Conservation (phyloP, 1,139 yeast genomes). For the Pneumocystis carinii region DNA sequence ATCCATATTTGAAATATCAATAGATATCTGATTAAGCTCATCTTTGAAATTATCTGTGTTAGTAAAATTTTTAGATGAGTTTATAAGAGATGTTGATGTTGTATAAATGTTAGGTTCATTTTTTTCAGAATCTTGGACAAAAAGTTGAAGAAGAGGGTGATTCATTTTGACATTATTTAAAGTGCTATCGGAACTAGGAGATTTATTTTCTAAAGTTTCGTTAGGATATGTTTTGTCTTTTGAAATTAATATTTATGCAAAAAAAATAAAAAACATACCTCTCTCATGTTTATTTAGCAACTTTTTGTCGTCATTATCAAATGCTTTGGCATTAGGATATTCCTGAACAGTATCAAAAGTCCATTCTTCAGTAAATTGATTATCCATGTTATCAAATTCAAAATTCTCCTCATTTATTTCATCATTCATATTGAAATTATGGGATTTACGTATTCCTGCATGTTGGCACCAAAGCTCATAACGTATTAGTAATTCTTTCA, state of each 20-base stretch:
- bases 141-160: constrained; percentile 2
- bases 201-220: background rate
- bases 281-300: background rate
- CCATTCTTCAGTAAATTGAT: constrained; percentile 19
- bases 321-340: background rate
- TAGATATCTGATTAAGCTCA: background rate
- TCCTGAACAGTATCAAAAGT: constrained; percentile 21
- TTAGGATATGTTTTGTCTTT: background rate
- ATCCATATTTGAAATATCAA: background rate
- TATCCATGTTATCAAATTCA: constrained; percentile 25
- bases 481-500: constrained; percentile 67
- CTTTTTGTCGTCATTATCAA: background rate
- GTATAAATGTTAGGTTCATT: background rate
- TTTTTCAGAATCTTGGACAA: background rate
- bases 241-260: background rate
- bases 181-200: background rate
- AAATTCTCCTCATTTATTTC: constrained; percentile 23
- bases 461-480: constrained; percentile 57
- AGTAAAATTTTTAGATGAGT: background rate
- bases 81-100: background rate
- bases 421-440: constrained; percentile 25
- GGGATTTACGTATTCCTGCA: constrained; percentile 23
- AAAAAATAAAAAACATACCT: background rate
- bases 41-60: background rate
- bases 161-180: background rate